A percentile compares a stretch with the other conserved stretches of the same genome.
Evolutionary conservation across 1,139 yeast genomes (phyloP).

Genomic region (Suhomyces wounanorum): DNA sequence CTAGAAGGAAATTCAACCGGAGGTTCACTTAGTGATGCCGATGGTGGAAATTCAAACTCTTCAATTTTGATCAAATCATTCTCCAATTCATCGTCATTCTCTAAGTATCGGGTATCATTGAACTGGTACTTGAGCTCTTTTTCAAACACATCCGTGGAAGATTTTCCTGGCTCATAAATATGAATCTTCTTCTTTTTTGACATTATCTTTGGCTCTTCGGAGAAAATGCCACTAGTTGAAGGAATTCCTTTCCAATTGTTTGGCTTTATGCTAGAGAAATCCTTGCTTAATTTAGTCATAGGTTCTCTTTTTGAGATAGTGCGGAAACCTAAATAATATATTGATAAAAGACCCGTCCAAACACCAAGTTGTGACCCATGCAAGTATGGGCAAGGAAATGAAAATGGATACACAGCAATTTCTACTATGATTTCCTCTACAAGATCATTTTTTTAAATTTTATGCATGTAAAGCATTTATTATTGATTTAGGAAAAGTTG

Average conservation of each 20-base stretch:
- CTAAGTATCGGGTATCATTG: neutral
- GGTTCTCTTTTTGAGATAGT: neutral
- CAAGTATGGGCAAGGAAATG: no score
- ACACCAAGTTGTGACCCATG: neutral
- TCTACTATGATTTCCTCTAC: no score
- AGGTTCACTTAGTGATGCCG: neutral
- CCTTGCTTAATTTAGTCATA: constrained; percentile 7
- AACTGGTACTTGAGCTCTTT: constrained; percentile 1
- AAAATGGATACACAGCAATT: no score
- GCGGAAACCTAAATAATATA: neutral
- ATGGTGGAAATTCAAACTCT: constrained; percentile 8
- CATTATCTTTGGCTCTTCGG: neutral
- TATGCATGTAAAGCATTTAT: no score
- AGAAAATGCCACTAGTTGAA: neutral
- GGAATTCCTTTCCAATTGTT: constrained; percentile 7
- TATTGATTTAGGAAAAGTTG: no score
- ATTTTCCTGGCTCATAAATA: constrained; percentile 6
- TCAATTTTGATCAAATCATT: constrained; percentile 16
- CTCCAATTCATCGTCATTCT: constrained; percentile 13
- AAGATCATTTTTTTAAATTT: no score
- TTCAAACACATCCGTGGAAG: neutral
- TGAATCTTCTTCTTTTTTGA: constrained; percentile 8
- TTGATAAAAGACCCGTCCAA: neutral
- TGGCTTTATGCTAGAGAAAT: constrained; percentile 7
- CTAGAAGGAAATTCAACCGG: constrained; percentile 7